Conservation (phyloP, 75 land plant species). For the Ceratopteris richardii region DNA sequence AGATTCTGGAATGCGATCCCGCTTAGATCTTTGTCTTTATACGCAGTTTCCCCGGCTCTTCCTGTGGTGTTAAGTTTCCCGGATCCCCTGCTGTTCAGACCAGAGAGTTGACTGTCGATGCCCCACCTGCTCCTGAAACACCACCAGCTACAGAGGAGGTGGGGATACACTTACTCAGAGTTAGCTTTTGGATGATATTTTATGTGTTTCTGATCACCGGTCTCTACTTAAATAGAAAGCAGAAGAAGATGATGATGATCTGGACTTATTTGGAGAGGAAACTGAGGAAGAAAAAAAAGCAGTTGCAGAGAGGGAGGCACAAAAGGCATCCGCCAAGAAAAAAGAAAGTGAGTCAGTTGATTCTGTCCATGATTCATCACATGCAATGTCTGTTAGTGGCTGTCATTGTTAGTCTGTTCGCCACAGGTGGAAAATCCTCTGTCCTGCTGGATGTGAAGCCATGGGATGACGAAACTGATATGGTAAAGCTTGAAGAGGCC, state of each 20-base stretch:
- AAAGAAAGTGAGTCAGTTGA: constrained; percentile 75
- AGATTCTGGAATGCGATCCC: too few relatives aligned
- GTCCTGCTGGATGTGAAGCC: too few relatives aligned
- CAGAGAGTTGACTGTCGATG: neutral
- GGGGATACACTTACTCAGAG: neutral
- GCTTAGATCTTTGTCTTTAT: neutral
- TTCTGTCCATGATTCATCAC: too few relatives aligned
- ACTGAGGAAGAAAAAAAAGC: constrained; percentile 64
- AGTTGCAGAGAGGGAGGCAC: too few relatives aligned
- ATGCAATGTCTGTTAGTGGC: too few relatives aligned
- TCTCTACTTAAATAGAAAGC: constrained; percentile 8
- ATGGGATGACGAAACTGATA: constrained; percentile 99
- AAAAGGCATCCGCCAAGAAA: constrained; percentile 44
- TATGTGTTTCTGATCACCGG: neutral
- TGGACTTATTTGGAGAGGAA: constrained; percentile 54
- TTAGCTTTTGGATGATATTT: too few relatives aligned
- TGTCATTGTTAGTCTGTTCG: too few relatives aligned
- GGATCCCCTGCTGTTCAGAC: constrained; percentile 10
- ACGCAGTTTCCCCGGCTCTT: constrained; percentile 9
- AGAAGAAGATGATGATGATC: constrained; percentile 55
- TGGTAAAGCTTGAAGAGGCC: constrained; percentile 81
- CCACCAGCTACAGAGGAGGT: neutral
- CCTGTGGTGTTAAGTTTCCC: constrained; percentile 10
- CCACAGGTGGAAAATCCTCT: constrained; percentile 98
- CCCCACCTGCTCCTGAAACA: neutral